A percentile compares a stretch with the other conserved stretches of the same genome.
Evolutionary conservation across 2,329 filamentous ascomycete genomes (phyloP).

Genomic region (Monosporascus sp.): DNA sequence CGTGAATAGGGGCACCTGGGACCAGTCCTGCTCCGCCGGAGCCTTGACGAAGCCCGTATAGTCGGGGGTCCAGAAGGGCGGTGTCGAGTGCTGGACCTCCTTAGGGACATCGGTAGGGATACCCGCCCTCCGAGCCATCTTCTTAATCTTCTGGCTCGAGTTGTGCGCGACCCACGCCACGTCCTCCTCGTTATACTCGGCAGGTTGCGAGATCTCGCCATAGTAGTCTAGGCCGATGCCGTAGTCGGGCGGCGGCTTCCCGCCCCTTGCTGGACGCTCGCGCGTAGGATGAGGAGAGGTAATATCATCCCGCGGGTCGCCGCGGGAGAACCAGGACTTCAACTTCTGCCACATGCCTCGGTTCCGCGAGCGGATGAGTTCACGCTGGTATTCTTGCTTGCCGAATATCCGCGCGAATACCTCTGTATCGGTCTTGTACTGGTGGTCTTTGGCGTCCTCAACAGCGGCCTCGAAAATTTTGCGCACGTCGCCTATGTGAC

Average conservation of each 20-base stretch:
- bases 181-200: background rate
- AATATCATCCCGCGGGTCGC: background rate
- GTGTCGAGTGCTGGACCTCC: background rate
- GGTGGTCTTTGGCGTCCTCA: background rate
- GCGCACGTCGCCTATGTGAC: conserved; percentile 6
- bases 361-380: conserved; percentile 16
- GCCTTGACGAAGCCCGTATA: conserved; percentile 2
- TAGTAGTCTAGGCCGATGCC: conserved; percentile 3
- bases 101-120: background rate
- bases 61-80: conserved; percentile 3
- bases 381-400: conserved; percentile 24
- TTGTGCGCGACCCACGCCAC: conserved; percentile 1
- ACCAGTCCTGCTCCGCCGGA: background rate
- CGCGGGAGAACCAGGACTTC: background rate
- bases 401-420: conserved; percentile 24
- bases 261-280: background rate
- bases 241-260: background rate
- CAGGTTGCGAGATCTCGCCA: conserved; percentile 1
- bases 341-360: background rate
- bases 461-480: conserved; percentile 4
- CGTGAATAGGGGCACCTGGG: conserved; percentile 1
- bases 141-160: background rate
- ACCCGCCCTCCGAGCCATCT: background rate
- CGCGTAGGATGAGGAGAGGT: background rate
- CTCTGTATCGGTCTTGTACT: conserved; percentile 12